Evolutionary conservation across 306 rosid genomes (phyloP).

Genomic region (Trifolium fragiferum): DNA sequence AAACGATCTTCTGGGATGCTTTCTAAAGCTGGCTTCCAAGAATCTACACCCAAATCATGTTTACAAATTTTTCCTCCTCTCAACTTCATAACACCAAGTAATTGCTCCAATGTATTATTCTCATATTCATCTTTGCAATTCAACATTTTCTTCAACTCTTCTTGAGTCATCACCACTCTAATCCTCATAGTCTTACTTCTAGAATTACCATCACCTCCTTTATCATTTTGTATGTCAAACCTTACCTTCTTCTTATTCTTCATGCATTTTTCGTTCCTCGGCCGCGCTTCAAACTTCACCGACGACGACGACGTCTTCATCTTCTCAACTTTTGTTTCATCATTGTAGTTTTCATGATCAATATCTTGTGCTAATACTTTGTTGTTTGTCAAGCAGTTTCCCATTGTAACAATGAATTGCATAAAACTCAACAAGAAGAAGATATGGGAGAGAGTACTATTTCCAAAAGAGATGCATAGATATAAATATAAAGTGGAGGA

Average conservation of each 20-base stretch:
- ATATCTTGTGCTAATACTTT: constrained; percentile 53
- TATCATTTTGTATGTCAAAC: constrained; percentile 36
- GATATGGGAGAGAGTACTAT: constrained; percentile 10
- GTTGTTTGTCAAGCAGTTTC: constrained; percentile 67
- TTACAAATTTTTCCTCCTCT: constrained; percentile 54
- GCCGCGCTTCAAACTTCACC: constrained; percentile 24
- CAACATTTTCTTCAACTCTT: constrained; percentile 72
- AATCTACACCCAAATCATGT: constrained; percentile 29
- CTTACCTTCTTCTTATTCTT: constrained; percentile 51
- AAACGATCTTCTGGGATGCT: constrained; percentile 68
- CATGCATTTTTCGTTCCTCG: constrained; percentile 26
- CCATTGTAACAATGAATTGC: constrained; percentile 53
- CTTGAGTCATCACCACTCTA: constrained; percentile 70
- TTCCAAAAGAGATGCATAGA: constrained; percentile 3
- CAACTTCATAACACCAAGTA: constrained; percentile 58
- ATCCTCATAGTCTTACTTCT: constrained; percentile 62
- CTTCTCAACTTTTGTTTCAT: constrained; percentile 39
- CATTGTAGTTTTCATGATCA: constrained; percentile 40
- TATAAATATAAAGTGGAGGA: constrained; percentile 17
- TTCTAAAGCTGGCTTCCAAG: constrained; percentile 69
- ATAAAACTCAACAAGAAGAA: neutral
- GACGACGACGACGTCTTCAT: neutral
- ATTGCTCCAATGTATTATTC: constrained; percentile 55
- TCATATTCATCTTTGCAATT: constrained; percentile 38
- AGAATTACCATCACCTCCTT: constrained; percentile 10